These are phyloP conservation scores for Warburgia ugandensis DNA, from an alignment of 164 flowering plant genomes.

Conservation along the genomic window DNA sequence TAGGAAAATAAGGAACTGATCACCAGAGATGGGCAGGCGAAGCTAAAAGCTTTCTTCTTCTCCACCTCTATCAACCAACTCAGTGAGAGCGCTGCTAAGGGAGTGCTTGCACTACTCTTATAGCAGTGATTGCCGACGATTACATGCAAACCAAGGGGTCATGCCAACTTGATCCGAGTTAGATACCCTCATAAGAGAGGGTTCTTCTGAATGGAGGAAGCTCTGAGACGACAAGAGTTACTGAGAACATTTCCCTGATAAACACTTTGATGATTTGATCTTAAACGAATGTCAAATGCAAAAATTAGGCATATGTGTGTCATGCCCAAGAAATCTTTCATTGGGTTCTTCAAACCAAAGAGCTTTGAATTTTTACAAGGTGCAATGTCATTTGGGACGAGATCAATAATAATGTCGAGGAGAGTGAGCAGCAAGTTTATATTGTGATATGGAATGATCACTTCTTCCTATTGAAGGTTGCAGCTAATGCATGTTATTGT, in stretches of 20 bases:
- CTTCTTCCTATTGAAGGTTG: slow-evolving; percentile 59
- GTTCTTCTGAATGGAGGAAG: slow-evolving; percentile 53
- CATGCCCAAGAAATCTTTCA: slow-evolving; percentile 30
- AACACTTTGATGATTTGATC: slow-evolving; percentile 63
- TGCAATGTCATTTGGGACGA: slow-evolving; percentile 54
- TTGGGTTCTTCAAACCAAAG: slow-evolving; percentile 59
- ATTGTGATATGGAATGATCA: slow-evolving; percentile 82
- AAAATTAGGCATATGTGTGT: slow-evolving; percentile 28
- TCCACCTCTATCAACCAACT: slow-evolving; percentile 65
- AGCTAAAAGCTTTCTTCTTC: slow-evolving; percentile 38
- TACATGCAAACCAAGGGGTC: slow-evolving; percentile 28
- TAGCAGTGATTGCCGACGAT: slow-evolving; percentile 53
- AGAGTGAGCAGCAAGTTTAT: slow-evolving; percentile 23
- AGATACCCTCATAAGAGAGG: slow-evolving; percentile 44
- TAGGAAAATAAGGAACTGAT: slow-evolving; percentile 47
- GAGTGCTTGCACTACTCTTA: slow-evolving; percentile 56
- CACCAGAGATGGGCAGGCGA: slow-evolving; percentile 51
- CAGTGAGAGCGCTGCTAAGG: slow-evolving; percentile 44
- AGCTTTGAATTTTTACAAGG: slow-evolving; percentile 39
- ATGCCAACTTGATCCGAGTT: slow-evolving; percentile 38
- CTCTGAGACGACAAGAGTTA: slow-evolving; percentile 30
- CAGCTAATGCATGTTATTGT: slow-evolving; percentile 34
- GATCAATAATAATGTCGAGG: slow-evolving; percentile 12
- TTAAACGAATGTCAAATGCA: slow-evolving; percentile 47
- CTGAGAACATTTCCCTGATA: slow-evolving; percentile 33